Base-by-base conservation (phyloP, 805 yeast species). In the Maudiozyma turicensis region DNA sequence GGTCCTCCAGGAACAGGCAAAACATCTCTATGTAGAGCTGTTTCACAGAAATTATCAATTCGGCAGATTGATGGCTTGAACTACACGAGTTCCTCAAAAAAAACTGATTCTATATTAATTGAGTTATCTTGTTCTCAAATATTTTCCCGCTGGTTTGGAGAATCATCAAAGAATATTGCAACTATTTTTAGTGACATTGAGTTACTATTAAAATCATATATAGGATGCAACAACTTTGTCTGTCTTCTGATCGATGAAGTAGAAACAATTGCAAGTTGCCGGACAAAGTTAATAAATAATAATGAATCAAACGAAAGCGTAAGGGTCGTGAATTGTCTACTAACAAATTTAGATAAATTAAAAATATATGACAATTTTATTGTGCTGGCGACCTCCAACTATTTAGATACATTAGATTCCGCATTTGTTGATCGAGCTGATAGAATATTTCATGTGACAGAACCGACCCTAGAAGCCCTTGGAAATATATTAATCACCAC, bases 1-100 rank as follows among this genome's bases (percentile, higher is more conserved):
- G 77, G 77, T 0, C 72, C 75, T 3, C 75, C 77, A 4, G 77
- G 77, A 0, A 70, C 75, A 2, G 77, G 77, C 5, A 73, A 73
- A 56, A 71, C 76, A 1, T 69, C 74, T 2, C 46, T 72, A 4
- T 69, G 74, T 42, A 70, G 60, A 42, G 67, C 75, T 0, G 43
- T 72, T 7, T 65, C 72, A 32, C 75, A 72, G 35, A 72, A 71
- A 54, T 47, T 72, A 28, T 58, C 74, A 26, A 66, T 70, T 9
- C 51, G 68, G 26, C 53, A 50, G 30, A 54, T 46, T n/a, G 33
- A 47, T 39, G 37, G 46, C 32, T 33, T 10, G 3, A 49, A 48
- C 10, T 26, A 29, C 4, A 37, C 39, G 8, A 48, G 40, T 8
- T 28, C 48, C 5, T 47, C 44, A 34, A 14, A 40, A n/a, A 20